Base-by-base conservation (phyloP, 345 rosid genomes). In the Draba incana region DNA sequence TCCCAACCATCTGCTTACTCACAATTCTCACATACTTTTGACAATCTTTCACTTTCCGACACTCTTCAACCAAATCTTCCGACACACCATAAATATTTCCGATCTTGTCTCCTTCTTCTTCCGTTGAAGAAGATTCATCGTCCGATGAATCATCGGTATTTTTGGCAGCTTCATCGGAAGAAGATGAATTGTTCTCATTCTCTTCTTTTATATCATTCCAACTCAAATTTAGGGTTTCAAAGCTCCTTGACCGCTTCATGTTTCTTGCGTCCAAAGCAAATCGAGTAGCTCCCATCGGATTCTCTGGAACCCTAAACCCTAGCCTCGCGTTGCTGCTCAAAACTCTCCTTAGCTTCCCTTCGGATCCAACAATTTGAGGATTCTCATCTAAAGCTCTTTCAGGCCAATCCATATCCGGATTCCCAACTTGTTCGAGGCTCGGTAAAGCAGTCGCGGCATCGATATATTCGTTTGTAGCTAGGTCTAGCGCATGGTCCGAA, bases 1-100 rank as follows among this genome's bases (percentile, higher is more conserved):
- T 92, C 51, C 99, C 99, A 24, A 95, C 96, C 99, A 95, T 95
- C 78, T 95, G 99, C 80, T 95, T 95, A 85, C 99, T 86, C 45
- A 89, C 93, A 51, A 95, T 88, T 47, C 99, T 80, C 7, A 89
- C 89, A 57, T 92, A 95, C 66, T 75, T 83, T 9, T 78, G 68
- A 47, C 66, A 66, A 48, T 81, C 56, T 71, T 74, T 84, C 51
- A 50, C 56, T 44, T 75, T 69, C 75, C 61, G 53, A 75, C 75
- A 75, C 16, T 75, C 79, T 0, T 75, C 66, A n/a, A 69, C 66
- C 56, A 69, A 41, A 62, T 68, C 69, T 31, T 62, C 65, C 4
- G 74, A 30, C 16, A 75, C 63, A 42, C 79, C 75, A 3, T 75
- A 69, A 47, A 20, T 56, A 13, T 63, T 50, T 10, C 23, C 27